Base-by-base conservation (phyloP, 2,329 filamentous ascomycete species). In the Truncatella angustata region DNA sequence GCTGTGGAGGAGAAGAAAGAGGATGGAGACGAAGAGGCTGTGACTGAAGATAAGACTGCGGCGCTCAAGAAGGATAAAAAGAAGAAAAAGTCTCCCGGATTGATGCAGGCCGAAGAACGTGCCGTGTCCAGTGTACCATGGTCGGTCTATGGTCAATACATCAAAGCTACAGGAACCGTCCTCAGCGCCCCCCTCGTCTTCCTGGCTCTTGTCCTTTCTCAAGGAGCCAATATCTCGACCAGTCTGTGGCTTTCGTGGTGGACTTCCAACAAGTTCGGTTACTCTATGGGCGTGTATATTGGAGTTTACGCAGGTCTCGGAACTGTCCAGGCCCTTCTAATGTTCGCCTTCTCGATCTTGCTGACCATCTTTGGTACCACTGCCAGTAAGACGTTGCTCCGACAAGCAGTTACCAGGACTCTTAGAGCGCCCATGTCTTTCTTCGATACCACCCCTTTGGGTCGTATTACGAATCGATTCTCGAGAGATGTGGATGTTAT, bases 371-470 rank as follows among this genome's bases (percentile, higher is more conserved):
- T 87, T 50, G 90, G 92, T 42, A 97, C 94, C 1, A 84, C 81
- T 18, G 83, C 92, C 4, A 94, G 90, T 65, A 93, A 88, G 68
- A 78, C 79, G 35, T 91, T 97, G 82, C 80, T 97, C 47, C 83
- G 87, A 26, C 78, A 84, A 32, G 93, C 94, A 5, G 89, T 97
- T 62, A 84, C 79, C 7, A 81, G 89, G 14, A 90, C 94, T 1
- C 72, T 87, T n/a, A 77, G 84, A 23, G 84, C 84, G 3, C 84
- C 84, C n/a, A 86, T 87, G 91, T 88, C 89, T 4, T 97, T 97
- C 73, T 97, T 97, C 72, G 94, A 99, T 63, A 97, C 94, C 0
- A 97, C 94, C 1, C 94, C 94, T 0, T 80, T 97, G 1, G 94
- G 94, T 18, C 87, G 93, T 34, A 97, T 97, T 67, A 96, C 91